Base-by-base conservation (phyloP, 805 yeast genomes). In the Clavispora santaluciae region DNA sequence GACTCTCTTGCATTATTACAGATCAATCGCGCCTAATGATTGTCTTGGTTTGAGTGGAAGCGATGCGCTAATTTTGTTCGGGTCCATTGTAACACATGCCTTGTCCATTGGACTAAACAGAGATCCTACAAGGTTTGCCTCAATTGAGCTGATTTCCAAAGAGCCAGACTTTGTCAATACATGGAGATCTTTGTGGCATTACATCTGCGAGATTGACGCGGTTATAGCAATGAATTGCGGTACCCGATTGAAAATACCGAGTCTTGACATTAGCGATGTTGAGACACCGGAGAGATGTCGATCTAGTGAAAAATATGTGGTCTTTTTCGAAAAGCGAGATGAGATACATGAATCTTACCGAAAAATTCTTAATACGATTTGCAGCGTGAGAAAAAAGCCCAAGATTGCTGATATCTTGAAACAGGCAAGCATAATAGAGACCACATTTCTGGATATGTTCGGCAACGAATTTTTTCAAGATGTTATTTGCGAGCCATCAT, bases 381-480 rank as follows among this genome's bases (percentile, higher is more conserved):
- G 50, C 33, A 65, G 64, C 40, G 50, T 62, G 13, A 49, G 38
- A 13, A 39, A 49, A 5, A 54, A 59, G 29, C 70, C 73, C 10
- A 61, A 55, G 39, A 59, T 69, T 11, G 49, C 64, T 10, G 71
- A 65, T 22, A 47, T 69, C 1, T 51, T 69, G 28, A 35, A 44
- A 10, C 70, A 66, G 44, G 60, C 72, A 1, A 66, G 62, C 39
- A 53, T 54, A 26, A 51, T 69, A 35, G 75, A 69, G 40, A 56
- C 52, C 35, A 40, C 59, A 2, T 68, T 68, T 38, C 54, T 59
- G 33, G 56, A 65, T 8, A 55, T 56, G 28, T 69, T 68, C 48
- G 73, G 73, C 4, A 64, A 63, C 36, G 72, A 69, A 44, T 69
- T 67, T 42, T 69, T 69, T 53, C 56, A 59, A 30, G 71, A 64